phyloP scores from a whole-genome alignment of 441 rosid species.

The Erodium chrysanthum region DNA sequence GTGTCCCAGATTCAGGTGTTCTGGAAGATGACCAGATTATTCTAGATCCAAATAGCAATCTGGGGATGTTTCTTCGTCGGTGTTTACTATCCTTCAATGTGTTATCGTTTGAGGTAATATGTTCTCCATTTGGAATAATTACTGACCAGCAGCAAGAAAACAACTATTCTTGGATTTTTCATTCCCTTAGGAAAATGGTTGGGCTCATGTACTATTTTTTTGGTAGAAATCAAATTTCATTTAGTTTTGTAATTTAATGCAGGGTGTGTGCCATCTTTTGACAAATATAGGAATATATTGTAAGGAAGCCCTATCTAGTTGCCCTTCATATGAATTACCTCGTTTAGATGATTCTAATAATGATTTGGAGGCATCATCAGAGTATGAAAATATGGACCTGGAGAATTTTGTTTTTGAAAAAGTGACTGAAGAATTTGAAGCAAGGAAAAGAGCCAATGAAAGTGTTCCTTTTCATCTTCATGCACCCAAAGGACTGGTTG shows the following conservation, averaged over 20 bases:
- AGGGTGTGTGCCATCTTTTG: constrained; percentile 87
- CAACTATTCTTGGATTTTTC: neutral
- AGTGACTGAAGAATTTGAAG: constrained; percentile 63
- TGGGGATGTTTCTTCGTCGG: constrained; percentile 82
- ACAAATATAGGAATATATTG: constrained; percentile 58
- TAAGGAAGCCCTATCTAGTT: constrained; percentile 53
- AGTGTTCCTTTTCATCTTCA: constrained; percentile 77
- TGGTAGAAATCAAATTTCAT: constrained; percentile 2
- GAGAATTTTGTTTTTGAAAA: constrained; percentile 62
- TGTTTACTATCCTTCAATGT: constrained; percentile 73
- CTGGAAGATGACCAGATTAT: constrained; percentile 68
- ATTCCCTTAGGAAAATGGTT: constrained; percentile 15
- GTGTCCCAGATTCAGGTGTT: constrained; percentile 50
- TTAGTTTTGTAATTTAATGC: constrained; percentile 25
- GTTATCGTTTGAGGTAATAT: constrained; percentile 68
- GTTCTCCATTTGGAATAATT: neutral
- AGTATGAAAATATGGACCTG: constrained; percentile 78
- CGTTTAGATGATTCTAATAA: constrained; percentile 42
- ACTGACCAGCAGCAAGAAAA: neutral
- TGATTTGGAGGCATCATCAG: constrained; percentile 44
- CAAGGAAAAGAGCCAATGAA: constrained; percentile 47
- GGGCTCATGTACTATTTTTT: neutral
- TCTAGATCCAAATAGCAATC: constrained; percentile 68
- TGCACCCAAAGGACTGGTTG: constrained; percentile 43
- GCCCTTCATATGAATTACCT: constrained; percentile 33